phyloP scores from a whole-genome alignment of 177 flowering plant genomes.

The Vitis hybrid region DNA sequence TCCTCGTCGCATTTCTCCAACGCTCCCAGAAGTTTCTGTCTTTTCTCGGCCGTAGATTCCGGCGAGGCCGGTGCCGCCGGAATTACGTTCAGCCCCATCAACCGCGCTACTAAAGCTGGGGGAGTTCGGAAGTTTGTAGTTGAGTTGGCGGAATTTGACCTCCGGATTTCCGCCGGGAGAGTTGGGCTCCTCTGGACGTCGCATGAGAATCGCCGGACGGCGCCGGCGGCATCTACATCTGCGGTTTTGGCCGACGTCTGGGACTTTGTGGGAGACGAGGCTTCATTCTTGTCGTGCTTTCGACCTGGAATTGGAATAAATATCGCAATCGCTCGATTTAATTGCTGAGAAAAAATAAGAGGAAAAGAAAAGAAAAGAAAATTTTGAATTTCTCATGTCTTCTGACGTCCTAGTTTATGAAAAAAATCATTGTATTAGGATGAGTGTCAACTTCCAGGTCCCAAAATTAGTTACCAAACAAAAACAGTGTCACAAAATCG shows the following conservation, averaged over 20 bases:
- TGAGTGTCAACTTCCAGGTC: too few relatives aligned
- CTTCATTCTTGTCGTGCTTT: slow-evolving; percentile 19
- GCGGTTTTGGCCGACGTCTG: not conserved
- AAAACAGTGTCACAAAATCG: too few relatives aligned
- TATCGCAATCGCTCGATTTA: not conserved
- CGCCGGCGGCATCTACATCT: not conserved
- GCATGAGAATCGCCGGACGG: slow-evolving; percentile 19
- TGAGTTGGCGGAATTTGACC: slow-evolving; percentile 21
- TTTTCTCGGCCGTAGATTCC: slow-evolving; percentile 45
- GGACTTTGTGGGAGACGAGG: slow-evolving; percentile 1
- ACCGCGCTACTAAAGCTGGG: slow-evolving; percentile 43
- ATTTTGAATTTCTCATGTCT: not conserved
- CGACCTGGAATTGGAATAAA: slow-evolving; percentile 18
- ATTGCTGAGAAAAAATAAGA: not conserved
- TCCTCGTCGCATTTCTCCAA: slow-evolving; percentile 82
- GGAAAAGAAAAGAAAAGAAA: not conserved
- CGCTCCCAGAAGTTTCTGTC: slow-evolving; percentile 59
- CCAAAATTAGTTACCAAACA: too few relatives aligned
- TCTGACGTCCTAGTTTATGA: not conserved
- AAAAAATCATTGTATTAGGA: not conserved
- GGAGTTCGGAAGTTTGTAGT: slow-evolving; percentile 13
- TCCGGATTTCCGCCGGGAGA: slow-evolving; percentile 50
- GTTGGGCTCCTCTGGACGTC: slow-evolving; percentile 50
- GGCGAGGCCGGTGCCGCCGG: slow-evolving; percentile 12
- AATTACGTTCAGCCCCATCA: slow-evolving; percentile 50